Percentiles rank a stretch among this genome's conserved stretches.
Conservation (phyloP, 192 early-diverging fungal genomes). For the Mycoemilia scoparia region DNA sequence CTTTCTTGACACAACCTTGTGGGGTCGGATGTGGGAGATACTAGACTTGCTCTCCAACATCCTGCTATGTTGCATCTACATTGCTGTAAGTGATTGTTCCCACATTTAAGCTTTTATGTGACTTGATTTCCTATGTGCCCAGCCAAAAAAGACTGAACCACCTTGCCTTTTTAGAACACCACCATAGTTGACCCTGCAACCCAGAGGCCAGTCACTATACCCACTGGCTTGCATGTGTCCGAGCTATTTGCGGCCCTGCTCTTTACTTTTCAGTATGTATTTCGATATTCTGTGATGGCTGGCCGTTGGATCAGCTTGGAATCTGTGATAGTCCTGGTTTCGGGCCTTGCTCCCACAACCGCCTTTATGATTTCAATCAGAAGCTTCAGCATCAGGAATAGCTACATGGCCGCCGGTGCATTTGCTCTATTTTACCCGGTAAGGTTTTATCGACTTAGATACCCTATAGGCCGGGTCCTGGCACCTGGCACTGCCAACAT, state of each 20-base stretch:
- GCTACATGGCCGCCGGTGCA: conserved; percentile 28
- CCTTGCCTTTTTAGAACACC: conserved; percentile 18
- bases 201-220: conserved; percentile 11
- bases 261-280: conserved; percentile 14
- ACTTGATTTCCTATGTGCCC: neutral
- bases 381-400: conserved; percentile 7
- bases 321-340: conserved; percentile 19
- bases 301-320: conserved; percentile 14
- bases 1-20: conserved; percentile 20
- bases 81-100: conserved; percentile 14
- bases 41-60: conserved; percentile 17
- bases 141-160: neutral
- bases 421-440: conserved; percentile 30
- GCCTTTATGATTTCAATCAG: conserved; percentile 14
- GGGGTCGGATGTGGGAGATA: conserved; percentile 26
- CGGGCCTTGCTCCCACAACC: conserved; percentile 12
- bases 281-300: conserved; percentile 20
- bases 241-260: conserved; percentile 16
- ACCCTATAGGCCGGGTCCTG: conserved; percentile 10
- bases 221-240: conserved; percentile 5
- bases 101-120: neutral
- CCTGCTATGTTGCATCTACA: conserved; percentile 13
- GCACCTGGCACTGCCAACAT: conserved; percentile 10
- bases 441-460: conserved; percentile 21
- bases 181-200: conserved; percentile 9